Conservation (phyloP, 2,329 filamentous ascomycete species). For the Setomelanomma holmii region DNA sequence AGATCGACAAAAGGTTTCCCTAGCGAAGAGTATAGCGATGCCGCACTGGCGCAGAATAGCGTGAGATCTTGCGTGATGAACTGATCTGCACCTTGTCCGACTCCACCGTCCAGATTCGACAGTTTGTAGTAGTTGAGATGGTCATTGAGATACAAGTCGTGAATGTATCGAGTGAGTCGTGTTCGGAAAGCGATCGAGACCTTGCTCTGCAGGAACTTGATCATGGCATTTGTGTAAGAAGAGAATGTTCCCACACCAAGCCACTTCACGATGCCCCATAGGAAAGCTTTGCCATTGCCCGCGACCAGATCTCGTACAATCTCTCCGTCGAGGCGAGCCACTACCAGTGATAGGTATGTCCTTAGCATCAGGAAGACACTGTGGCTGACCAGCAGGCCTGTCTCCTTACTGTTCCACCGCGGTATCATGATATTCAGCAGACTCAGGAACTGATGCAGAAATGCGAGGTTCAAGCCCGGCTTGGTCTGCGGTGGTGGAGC, state of each 20-base stretch:
- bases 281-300: conserved; percentile 86
- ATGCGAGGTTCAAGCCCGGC: conserved; percentile 92
- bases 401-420: conserved; percentile 93
- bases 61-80: conserved; percentile 98
- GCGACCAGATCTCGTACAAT: conserved; percentile 97
- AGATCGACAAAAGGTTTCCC: conserved; percentile 99
- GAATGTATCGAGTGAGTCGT: conserved; percentile 91
- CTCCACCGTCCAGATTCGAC: conserved; percentile 87
- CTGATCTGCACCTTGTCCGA: conserved; percentile 91
- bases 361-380: conserved; percentile 87
- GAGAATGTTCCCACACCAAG: conserved; percentile 91
- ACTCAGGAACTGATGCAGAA: conserved; percentile 95
- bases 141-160: conserved; percentile 94
- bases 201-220: conserved; percentile 97
- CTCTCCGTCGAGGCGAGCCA: conserved; percentile 91
- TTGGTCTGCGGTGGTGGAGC: conserved; percentile 91
- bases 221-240: conserved; percentile 98
- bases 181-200: conserved; percentile 98
- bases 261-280: conserved; percentile 93
- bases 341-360: conserved; percentile 92
- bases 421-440: conserved; percentile 98
- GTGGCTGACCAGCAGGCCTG: conserved; percentile 86
- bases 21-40: conserved; percentile 91
- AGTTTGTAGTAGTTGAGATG: conserved; percentile 97
- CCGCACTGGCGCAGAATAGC: conserved; percentile 90